Evolutionary conservation across 495 filamentous ascomycete genomes (phyloP).

Genomic region (Podospora pseudopauciseta): DNA sequence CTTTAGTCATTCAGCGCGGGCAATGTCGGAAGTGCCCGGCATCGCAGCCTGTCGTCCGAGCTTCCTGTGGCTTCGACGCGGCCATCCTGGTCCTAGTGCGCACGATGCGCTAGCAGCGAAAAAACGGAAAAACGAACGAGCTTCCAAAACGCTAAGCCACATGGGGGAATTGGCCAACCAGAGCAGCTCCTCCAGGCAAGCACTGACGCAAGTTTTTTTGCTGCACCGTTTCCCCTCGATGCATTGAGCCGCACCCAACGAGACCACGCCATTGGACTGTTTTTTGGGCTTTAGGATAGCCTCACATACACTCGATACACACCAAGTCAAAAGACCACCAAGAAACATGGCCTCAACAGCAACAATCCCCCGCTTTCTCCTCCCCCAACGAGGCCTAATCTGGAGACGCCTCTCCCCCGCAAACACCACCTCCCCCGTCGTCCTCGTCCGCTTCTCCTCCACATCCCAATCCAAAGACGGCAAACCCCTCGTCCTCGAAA

Average conservation of each 20-base stretch:
- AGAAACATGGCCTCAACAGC: slow-evolving; percentile 34
- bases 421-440: slow-evolving; percentile 6
- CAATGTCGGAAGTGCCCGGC: slow-evolving; percentile 30
- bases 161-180: slow-evolving; percentile 5
- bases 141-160: slow-evolving; percentile 11
- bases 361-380: slow-evolving; percentile 51
- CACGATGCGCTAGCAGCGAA: background rate
- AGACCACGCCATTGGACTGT: background rate
- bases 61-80: background rate
- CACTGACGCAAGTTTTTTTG: slow-evolving; percentile 18
- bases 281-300: background rate
- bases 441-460: slow-evolving; percentile 17
- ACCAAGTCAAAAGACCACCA: slow-evolving; percentile 27
- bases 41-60: slow-evolving; percentile 3
- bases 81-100: background rate
- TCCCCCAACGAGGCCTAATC: slow-evolving; percentile 47
- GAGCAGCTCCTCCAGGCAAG: slow-evolving; percentile 3
- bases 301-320: background rate
- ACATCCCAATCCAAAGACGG: slow-evolving; percentile 9
- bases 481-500: slow-evolving; percentile 57
- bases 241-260: slow-evolving; percentile 20
- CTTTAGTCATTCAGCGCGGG: slow-evolving; percentile 29
- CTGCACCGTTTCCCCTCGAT: slow-evolving; percentile 9
- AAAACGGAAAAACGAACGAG: background rate
- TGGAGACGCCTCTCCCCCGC: slow-evolving; percentile 36